A percentile compares a stretch with the other conserved stretches of the same genome.
phyloP scores from a whole-genome alignment of 805 yeast species.

The Blastobotrys terrestris region DNA sequence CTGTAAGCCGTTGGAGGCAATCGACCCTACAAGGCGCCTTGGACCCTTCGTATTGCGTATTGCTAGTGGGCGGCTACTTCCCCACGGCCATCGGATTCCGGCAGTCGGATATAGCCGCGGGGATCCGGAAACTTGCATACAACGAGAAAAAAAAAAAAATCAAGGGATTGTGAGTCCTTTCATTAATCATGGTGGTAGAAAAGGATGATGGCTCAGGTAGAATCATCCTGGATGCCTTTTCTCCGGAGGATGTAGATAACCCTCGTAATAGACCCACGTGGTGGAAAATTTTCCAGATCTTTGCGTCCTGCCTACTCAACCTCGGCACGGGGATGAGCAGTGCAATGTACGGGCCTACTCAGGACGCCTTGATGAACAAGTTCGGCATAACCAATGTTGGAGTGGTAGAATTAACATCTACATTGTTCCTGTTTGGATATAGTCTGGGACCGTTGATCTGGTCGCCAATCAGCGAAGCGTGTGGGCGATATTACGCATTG shows the following conservation, averaged over 20 bases:
- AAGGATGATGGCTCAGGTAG: neutral
- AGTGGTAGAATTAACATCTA: neutral
- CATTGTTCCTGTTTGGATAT: neutral
- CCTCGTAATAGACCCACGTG: neutral
- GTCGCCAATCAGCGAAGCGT: neutral
- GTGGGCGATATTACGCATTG: neutral
- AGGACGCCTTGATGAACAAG: neutral
- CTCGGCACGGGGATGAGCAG: neutral
- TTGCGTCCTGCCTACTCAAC: neutral
- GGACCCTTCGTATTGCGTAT: too few species aligned
- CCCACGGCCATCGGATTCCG: neutral
- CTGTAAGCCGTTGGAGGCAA: too few species aligned
- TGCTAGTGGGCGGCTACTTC: too few species aligned
- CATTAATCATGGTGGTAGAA: neutral
- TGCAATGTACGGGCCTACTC: neutral
- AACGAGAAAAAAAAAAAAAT: too few species aligned
- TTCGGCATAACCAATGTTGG: neutral
- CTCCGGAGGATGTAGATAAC: conserved; percentile 9
- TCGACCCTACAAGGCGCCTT: too few species aligned
- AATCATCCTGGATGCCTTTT: conserved; percentile 5
- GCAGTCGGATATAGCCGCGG: neutral
- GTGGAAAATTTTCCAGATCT: neutral
- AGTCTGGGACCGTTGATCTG: neutral
- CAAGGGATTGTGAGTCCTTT: too few species aligned
- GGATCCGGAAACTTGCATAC: neutral